Percentiles rank a stretch among this genome's conserved stretches.
These are phyloP conservation scores for Forsythia suspensa DNA, from an alignment of 257 asterid species.

Conservation along the genomic window DNA sequence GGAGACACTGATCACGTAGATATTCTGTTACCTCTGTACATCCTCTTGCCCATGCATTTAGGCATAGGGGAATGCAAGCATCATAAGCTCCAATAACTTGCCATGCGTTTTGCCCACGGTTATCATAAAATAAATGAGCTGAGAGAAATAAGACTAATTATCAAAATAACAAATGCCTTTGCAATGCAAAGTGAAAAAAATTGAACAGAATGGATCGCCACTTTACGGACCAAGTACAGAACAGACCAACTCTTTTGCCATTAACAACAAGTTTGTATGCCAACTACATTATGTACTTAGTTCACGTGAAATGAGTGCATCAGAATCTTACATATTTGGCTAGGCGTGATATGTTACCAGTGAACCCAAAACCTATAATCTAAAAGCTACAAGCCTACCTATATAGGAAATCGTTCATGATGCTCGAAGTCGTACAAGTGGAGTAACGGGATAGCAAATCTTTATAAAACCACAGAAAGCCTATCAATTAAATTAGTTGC, in stretches of 20 bases:
- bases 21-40: conserved; percentile 91
- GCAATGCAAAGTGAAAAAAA: not conserved
- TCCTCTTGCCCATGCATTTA: conserved; percentile 95
- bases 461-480: not conserved
- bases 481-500: not conserved
- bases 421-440: not conserved
- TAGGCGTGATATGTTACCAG: not conserved
- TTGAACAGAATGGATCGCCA: not conserved
- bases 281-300: not conserved
- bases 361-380: too few relatives aligned
- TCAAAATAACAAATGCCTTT: not conserved
- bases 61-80: conserved; percentile 87
- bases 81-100: conserved; percentile 90
- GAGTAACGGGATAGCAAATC: not conserved
- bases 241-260: not conserved
- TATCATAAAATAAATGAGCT: conserved; percentile 16
- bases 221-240: not conserved
- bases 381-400: too few relatives aligned
- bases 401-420: not conserved
- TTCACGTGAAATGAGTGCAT: not conserved
- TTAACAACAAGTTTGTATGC: not conserved
- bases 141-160: conserved; percentile 12
- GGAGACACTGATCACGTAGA: conserved; percentile 74
- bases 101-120: conserved; percentile 86
- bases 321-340: not conserved